phyloP scores from a whole-genome alignment of 768 basidiomycete species.

The Kondoa subrosea region DNA sequence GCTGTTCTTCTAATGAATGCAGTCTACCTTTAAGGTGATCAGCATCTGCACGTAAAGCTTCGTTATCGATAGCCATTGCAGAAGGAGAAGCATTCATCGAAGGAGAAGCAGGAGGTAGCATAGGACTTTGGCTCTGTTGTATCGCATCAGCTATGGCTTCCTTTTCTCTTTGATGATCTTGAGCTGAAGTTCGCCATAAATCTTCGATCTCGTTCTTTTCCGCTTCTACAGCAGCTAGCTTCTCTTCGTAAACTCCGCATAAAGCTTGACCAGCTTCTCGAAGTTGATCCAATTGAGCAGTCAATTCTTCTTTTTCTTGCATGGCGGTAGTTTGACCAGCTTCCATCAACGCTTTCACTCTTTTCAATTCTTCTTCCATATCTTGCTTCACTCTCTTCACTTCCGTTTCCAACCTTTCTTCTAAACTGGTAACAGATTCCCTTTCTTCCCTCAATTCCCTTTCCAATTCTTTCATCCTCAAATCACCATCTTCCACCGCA shows the following conservation, averaged over 20 bases:
- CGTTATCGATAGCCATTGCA: slow-evolving; percentile 85
- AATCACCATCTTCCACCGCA: slow-evolving; percentile 22
- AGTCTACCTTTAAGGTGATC: slow-evolving; percentile 68
- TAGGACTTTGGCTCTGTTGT: not conserved
- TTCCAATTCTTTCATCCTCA: slow-evolving; percentile 35
- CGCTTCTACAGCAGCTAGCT: slow-evolving; percentile 51
- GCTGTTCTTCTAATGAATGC: slow-evolving; percentile 55
- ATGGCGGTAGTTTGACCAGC: slow-evolving; percentile 39
- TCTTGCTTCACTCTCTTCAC: slow-evolving; percentile 27
- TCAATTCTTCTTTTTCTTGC: slow-evolving; percentile 51
- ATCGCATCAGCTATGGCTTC: slow-evolving; percentile 7
- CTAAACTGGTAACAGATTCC: slow-evolving; percentile 39
- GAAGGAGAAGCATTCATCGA: slow-evolving; percentile 34
- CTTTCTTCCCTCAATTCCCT: slow-evolving; percentile 31
- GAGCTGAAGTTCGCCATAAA: slow-evolving; percentile 46
- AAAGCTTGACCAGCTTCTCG: slow-evolving; percentile 81
- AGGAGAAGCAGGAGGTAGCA: slow-evolving; percentile 33
- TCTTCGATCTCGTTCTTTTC: slow-evolving; percentile 40
- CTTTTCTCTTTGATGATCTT: slow-evolving; percentile 37
- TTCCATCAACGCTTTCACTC: slow-evolving; percentile 24
- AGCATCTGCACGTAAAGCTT: slow-evolving; percentile 75
- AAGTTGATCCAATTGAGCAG: slow-evolving; percentile 61
- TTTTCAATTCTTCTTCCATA: slow-evolving; percentile 5
- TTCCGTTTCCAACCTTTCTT: slow-evolving; percentile 42
- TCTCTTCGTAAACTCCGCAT: slow-evolving; percentile 85